Evolutionary conservation across 139 green algal genomes (phyloP).

Genomic region (Coccomyxa sp.): DNA sequence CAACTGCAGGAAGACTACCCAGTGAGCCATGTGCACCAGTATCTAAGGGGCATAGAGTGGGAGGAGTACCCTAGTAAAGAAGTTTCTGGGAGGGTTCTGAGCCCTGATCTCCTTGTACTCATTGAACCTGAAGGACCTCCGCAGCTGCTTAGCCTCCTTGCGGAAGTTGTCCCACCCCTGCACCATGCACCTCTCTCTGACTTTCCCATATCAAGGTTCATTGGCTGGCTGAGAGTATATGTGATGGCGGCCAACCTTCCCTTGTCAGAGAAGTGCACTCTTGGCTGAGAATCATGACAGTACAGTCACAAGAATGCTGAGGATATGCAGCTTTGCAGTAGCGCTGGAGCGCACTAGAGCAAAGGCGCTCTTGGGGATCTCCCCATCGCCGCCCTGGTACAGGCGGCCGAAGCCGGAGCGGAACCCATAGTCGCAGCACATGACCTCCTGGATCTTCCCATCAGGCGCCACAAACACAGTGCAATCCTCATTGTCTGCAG

Average conservation of each 20-base stretch:
- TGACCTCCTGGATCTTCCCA: slow-evolving; percentile 35
- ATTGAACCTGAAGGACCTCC: slow-evolving; percentile 58
- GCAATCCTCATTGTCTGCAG: neutral
- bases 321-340: too few species aligned
- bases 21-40: too few species aligned
- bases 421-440: slow-evolving; percentile 87
- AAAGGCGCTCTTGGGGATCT: slow-evolving; percentile 60
- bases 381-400: slow-evolving; percentile 77
- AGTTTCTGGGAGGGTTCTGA: slow-evolving; percentile 11
- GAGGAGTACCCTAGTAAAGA: neutral
- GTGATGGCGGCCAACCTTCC: too few species aligned
- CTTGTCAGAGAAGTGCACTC: neutral
- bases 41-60: neutral
- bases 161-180: slow-evolving; percentile 69
- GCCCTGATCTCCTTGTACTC: slow-evolving; percentile 50
- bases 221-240: too few species aligned
- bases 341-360: slow-evolving; percentile 61
- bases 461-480: neutral
- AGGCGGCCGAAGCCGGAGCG: slow-evolving; percentile 68
- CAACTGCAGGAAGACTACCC: too few species aligned
- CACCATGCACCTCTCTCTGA: neutral
- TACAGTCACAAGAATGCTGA: too few species aligned
- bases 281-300: too few species aligned
- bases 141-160: slow-evolving; percentile 59
- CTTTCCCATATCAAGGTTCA: too few species aligned